Conservation (phyloP, 2,329 filamentous ascomycete species). For the Ceratocystis variospora region DNA sequence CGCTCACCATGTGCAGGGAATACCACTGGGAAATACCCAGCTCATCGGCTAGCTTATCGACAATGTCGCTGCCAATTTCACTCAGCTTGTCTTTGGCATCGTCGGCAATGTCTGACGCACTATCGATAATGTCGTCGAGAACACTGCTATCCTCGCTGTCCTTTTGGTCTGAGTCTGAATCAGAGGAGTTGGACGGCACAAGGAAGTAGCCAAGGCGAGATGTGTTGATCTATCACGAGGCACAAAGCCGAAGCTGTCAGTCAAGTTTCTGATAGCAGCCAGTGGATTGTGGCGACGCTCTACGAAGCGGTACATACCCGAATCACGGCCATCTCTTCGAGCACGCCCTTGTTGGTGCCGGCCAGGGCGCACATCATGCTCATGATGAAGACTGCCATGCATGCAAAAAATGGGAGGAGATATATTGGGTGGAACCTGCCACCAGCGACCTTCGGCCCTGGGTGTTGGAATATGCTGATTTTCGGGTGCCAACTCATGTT, state of each 20-base stretch:
- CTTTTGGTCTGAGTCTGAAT: conserved; percentile 22
- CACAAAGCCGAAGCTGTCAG: neutral
- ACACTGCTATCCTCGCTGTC: conserved; percentile 23
- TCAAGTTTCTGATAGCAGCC: conserved; percentile 14
- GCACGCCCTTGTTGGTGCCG: conserved; percentile 30
- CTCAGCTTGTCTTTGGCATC: conserved; percentile 22
- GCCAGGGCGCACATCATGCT: conserved; percentile 30
- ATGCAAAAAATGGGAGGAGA: conserved; percentile 28
- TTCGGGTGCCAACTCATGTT: neutral
- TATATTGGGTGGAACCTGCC: conserved; percentile 24
- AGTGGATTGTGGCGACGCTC: neutral
- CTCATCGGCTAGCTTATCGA: conserved; percentile 30
- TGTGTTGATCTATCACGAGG: conserved; percentile 15
- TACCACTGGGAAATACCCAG: conserved; percentile 39
- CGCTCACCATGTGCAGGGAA: conserved; percentile 36
- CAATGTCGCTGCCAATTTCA: conserved; percentile 28
- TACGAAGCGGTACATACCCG: conserved; percentile 24
- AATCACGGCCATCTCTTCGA: conserved; percentile 32
- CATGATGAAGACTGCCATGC: conserved; percentile 30
- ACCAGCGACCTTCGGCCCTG: conserved; percentile 11
- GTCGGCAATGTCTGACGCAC: conserved; percentile 16
- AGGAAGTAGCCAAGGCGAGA: conserved; percentile 13
- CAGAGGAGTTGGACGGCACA: conserved; percentile 19
- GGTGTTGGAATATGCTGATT: neutral
- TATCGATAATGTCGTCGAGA: conserved; percentile 23